These are phyloP conservation scores for Aspergillus campestris DNA, from an alignment of 495 filamentous ascomycete genomes.

Conservation along the genomic window DNA sequence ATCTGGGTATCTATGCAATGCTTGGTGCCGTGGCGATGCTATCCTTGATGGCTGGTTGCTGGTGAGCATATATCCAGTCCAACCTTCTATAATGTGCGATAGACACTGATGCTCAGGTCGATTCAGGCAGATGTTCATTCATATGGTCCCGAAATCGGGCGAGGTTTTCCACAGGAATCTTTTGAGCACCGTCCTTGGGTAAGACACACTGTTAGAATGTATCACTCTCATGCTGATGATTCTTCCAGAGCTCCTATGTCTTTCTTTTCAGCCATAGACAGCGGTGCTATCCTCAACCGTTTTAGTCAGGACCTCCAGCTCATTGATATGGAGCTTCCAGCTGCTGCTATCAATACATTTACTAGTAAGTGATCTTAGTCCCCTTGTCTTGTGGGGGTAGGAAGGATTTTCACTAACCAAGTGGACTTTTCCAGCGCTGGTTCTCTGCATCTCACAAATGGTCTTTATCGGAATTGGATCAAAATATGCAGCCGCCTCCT, in stretches of 20 bases:
- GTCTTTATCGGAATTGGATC: conserved; percentile 42
- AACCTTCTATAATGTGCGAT: neutral
- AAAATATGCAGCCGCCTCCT: conserved; percentile 41
- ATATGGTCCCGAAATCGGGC: conserved; percentile 45
- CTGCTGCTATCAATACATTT: conserved; percentile 41
- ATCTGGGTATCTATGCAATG: conserved; percentile 48
- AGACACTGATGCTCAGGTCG: conserved; percentile 4
- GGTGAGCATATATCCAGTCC: conserved; percentile 18
- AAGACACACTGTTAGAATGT: neutral
- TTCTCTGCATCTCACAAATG: conserved; percentile 42
- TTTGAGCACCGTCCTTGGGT: conserved; percentile 40
- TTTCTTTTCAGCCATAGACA: conserved; percentile 41
- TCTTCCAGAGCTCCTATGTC: conserved; percentile 32
- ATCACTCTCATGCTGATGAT: conserved; percentile 1
- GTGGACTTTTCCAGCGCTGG: conserved; percentile 16
- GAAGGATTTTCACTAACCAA: neutral
- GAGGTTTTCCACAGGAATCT: conserved; percentile 41
- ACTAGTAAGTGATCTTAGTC: conserved; percentile 20
- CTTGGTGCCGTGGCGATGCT: conserved; percentile 38
- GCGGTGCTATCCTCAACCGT: conserved; percentile 39
- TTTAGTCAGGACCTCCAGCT: conserved; percentile 56
- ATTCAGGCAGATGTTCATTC: conserved; percentile 38
- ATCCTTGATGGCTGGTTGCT: conserved; percentile 36
- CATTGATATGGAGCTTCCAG: conserved; percentile 48
- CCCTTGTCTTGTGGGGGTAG: neutral